These are phyloP conservation scores for Carex pumila DNA, from an alignment of 176 grass and related monocot genomes.

Conservation along the genomic window DNA sequence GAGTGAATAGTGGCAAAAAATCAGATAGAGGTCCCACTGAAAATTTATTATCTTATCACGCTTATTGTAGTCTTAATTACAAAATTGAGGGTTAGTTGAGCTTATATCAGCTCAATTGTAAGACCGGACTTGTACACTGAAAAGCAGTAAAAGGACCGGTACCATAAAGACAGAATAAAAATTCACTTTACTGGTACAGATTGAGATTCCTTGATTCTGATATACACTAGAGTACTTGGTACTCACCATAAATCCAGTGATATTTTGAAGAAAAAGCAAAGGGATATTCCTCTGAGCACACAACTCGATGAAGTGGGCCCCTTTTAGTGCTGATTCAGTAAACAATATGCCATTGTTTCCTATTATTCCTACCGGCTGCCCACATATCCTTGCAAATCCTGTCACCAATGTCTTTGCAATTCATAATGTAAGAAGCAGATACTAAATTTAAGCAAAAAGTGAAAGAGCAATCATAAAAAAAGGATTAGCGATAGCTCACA, in stretches of 20 bases:
- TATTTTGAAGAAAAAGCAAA: slow-evolving; percentile 99
- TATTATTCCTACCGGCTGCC: slow-evolving; percentile 86
- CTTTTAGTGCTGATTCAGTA: slow-evolving; percentile 85
- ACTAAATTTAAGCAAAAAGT: neutral
- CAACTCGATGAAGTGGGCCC: slow-evolving; percentile 91
- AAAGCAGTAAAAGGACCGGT: neutral
- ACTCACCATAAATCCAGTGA: slow-evolving; percentile 96
- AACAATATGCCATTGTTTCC: slow-evolving; percentile 99
- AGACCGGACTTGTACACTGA: neutral
- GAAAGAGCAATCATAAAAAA: neutral
- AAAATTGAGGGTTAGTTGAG: neutral
- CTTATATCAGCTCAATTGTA: neutral
- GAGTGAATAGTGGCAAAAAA: neutral
- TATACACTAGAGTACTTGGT: neutral
- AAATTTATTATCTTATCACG: neutral
- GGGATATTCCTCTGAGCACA: slow-evolving; percentile 94
- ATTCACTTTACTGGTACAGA: neutral
- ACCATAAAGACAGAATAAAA: neutral
- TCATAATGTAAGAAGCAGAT: slow-evolving; percentile 19
- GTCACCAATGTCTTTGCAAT: slow-evolving; percentile 78
- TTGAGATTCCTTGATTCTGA: neutral
- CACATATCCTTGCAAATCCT: slow-evolving; percentile 89
- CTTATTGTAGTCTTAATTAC: neutral
- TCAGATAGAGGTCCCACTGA: neutral
- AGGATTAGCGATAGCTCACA: neutral